These are phyloP conservation scores for Diaporthe velutina DNA, from an alignment of 2,329 filamentous ascomycete genomes.

Conservation along the genomic window DNA sequence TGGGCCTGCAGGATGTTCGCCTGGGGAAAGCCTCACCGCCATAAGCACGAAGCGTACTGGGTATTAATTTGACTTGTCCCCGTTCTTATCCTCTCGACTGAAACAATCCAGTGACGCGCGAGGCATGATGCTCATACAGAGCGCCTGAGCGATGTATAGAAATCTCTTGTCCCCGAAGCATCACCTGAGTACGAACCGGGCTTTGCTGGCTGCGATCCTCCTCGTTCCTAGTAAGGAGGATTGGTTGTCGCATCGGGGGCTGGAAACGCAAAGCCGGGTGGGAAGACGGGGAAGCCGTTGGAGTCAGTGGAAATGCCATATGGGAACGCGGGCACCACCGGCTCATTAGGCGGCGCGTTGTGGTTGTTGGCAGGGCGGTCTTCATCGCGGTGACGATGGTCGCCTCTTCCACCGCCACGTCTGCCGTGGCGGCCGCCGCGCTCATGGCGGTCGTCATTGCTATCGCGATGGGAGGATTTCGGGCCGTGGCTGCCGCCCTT, in stretches of 20 bases:
- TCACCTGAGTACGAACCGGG: not conserved
- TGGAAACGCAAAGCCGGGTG: conserved; percentile 58
- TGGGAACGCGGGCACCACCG: conserved; percentile 53
- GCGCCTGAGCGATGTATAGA: not conserved
- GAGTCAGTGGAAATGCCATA: conserved; percentile 59
- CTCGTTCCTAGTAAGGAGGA: conserved; percentile 34
- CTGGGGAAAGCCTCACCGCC: not conserved
- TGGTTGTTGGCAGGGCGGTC: conserved; percentile 44
- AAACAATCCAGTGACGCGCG: too few relatives aligned
- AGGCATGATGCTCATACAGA: not conserved
- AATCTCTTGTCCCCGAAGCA: not conserved
- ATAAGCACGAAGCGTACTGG: not conserved
- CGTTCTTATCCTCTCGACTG: not conserved
- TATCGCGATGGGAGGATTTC: conserved; percentile 69
- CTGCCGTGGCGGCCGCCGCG: conserved; percentile 42
- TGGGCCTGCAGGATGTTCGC: not conserved
- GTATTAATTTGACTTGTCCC: not conserved
- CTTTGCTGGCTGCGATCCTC: not conserved
- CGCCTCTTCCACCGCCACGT: conserved; percentile 38
- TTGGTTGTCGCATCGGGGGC: conserved; percentile 38
- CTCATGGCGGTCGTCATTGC: conserved; percentile 42
- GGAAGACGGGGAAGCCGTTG: conserved; percentile 65
- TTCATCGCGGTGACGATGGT: conserved; percentile 46
- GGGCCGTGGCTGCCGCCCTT: conserved; percentile 75
- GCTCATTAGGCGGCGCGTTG: conserved; percentile 44